Percentiles rank a stretch among this genome's conserved stretches.
Conservation (phyloP, 2,329 filamentous ascomycete species). For the Colletotrichum camelliae region DNA sequence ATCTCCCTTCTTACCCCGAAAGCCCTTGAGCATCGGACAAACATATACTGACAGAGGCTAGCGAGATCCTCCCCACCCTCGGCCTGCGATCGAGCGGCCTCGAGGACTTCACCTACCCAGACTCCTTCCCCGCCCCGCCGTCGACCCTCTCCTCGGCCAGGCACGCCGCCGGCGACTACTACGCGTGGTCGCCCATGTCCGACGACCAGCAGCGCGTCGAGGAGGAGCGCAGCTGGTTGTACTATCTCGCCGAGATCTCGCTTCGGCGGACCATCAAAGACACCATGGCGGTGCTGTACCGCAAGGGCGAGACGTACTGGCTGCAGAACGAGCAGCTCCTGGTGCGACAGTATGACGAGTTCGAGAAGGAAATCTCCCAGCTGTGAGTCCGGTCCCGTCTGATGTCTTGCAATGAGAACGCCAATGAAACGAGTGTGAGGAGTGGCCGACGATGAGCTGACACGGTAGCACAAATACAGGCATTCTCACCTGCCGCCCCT, state of each 20-base stretch:
- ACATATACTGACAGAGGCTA: not conserved
- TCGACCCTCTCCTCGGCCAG: not conserved
- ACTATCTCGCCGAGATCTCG: slow-evolving; percentile 58
- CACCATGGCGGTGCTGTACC: slow-evolving; percentile 4
- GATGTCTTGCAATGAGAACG: not conserved
- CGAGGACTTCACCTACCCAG: slow-evolving; percentile 23
- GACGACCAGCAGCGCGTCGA: slow-evolving; percentile 25
- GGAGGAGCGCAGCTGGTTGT: slow-evolving; percentile 53
- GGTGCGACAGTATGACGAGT: slow-evolving; percentile 19
- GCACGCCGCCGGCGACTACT: not conserved
- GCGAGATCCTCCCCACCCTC: not conserved
- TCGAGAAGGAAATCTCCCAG: slow-evolving; percentile 9
- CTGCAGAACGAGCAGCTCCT: not conserved
- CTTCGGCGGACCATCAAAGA: slow-evolving; percentile 41
- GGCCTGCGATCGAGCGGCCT: slow-evolving; percentile 18
- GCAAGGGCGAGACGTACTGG: slow-evolving; percentile 8
- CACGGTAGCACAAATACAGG: not conserved
- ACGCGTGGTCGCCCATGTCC: not conserved
- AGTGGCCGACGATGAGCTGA: not conserved
- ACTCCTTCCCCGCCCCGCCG: slow-evolving; percentile 24
- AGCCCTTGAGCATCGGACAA: too few relatives aligned
- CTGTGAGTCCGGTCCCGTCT: not conserved
- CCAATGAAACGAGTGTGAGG: not conserved
- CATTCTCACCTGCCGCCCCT: slow-evolving; percentile 18
- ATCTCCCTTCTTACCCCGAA: too few relatives aligned